Evolutionary conservation across 1,139 yeast species (phyloP).

Genomic region (Geotrichum carabidarum): DNA sequence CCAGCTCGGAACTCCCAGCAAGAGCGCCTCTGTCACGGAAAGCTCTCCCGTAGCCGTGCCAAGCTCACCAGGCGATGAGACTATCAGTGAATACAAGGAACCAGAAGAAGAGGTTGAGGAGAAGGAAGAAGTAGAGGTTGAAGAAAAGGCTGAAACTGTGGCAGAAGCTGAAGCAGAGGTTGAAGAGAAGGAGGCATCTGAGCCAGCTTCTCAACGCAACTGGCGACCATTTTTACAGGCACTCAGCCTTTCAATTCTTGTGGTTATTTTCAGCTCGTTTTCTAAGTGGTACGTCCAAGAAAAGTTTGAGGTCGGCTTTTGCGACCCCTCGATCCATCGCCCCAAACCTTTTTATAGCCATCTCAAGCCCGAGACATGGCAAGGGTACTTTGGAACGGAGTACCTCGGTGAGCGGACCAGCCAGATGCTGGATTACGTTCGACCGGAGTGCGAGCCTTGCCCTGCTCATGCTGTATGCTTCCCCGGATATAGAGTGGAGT

Average conservation of each 20-base stretch:
- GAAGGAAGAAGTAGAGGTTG: slow-evolving; percentile 7
- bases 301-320: slow-evolving; percentile 36
- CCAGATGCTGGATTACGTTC: slow-evolving; percentile 31
- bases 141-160: slow-evolving; percentile 12
- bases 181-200: slow-evolving; percentile 35
- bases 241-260: slow-evolving; percentile 11
- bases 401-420: slow-evolving; percentile 24
- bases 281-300: slow-evolving; percentile 34
- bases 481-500: slow-evolving; percentile 52
- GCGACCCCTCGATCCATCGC: slow-evolving; percentile 32
- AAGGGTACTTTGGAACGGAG: slow-evolving; percentile 18
- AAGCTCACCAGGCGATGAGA: background rate
- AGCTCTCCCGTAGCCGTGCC: background rate
- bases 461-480: slow-evolving; percentile 79
- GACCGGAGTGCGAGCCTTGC: slow-evolving; percentile 69
- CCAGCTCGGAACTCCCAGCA: slow-evolving; percentile 4
- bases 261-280: slow-evolving; percentile 23
- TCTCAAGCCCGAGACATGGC: slow-evolving; percentile 7
- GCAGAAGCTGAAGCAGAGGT: background rate
- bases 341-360: slow-evolving; percentile 13
- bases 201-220: background rate
- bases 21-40: background rate
- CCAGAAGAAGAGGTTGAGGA: slow-evolving; percentile 9
- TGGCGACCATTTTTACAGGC: slow-evolving; percentile 4
- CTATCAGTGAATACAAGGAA: slow-evolving; percentile 7